phyloP scores from a whole-genome alignment of 1,139 yeast genomes.

The Hansenula sp. region DNA sequence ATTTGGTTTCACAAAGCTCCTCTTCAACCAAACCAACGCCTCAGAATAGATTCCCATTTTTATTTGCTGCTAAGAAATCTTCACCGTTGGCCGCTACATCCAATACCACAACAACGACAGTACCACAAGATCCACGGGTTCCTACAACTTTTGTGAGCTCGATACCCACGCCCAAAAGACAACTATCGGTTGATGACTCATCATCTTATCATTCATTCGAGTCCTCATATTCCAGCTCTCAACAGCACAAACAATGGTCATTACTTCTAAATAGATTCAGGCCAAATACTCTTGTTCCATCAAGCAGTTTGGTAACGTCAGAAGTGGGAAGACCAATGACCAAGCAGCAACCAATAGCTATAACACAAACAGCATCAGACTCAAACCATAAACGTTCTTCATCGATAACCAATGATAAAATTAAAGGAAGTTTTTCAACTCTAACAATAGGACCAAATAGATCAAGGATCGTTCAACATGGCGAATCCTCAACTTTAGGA shows the following conservation, averaged over 20 bases:
- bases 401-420: slow-evolving; percentile 11
- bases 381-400: slow-evolving; percentile 10
- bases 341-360: slow-evolving; percentile 2
- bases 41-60: not conserved
- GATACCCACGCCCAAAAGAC: not conserved
- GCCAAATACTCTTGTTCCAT: slow-evolving; percentile 9
- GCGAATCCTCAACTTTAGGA: slow-evolving; percentile 27
- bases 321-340: slow-evolving; percentile 22
- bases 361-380: not conserved
- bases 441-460: slow-evolving; percentile 47
- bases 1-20: slow-evolving; percentile 9
- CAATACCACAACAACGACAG: not conserved
- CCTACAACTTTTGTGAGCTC: not conserved
- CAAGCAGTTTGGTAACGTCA: slow-evolving; percentile 19
- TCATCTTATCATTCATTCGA: slow-evolving; percentile 4
- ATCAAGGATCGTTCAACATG: slow-evolving; percentile 28
- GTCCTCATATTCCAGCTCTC: slow-evolving; percentile 1
- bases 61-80: slow-evolving; percentile 2
- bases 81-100: not conserved
- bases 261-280: slow-evolving; percentile 7
- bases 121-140: no score
- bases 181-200: not conserved
- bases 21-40: not conserved
- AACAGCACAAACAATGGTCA: slow-evolving; percentile 12
- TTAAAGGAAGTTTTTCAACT: slow-evolving; percentile 39